Conservation (phyloP, 352 stramenopile species). For the Phytophthora melonis region DNA sequence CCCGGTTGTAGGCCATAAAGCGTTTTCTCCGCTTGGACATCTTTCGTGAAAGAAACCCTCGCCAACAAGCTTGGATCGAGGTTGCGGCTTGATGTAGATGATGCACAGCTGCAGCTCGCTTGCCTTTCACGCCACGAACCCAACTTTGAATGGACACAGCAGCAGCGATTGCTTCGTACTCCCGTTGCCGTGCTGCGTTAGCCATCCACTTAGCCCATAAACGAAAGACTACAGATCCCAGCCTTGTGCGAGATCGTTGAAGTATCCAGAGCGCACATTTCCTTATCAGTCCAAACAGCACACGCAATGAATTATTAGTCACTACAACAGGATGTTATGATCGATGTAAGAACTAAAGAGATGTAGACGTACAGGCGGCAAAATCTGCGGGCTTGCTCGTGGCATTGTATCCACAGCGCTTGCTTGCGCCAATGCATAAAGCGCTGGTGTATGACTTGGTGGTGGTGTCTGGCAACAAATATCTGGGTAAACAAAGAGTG, state of each 20-base stretch:
- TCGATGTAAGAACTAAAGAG: neutral
- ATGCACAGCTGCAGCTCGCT: slow-evolving; percentile 27
- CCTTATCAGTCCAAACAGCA: slow-evolving; percentile 29
- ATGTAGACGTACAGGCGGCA: slow-evolving; percentile 55
- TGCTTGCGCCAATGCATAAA: slow-evolving; percentile 44
- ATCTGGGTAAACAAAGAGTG: slow-evolving; percentile 21
- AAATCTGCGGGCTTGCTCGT: slow-evolving; percentile 43
- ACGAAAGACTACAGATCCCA: slow-evolving; percentile 34
- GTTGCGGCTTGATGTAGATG: slow-evolving; percentile 42
- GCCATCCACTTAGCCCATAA: slow-evolving; percentile 51
- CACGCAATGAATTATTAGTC: slow-evolving; percentile 10
- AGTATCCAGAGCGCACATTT: slow-evolving; percentile 60
- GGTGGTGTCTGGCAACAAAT: slow-evolving; percentile 17
- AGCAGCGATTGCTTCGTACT: slow-evolving; percentile 57
- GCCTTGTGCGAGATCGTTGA: slow-evolving; percentile 35
- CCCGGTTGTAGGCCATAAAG: slow-evolving; percentile 46
- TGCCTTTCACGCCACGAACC: slow-evolving; percentile 42
- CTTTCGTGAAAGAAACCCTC: slow-evolving; percentile 58
- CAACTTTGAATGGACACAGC: slow-evolving; percentile 66
- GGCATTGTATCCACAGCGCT: slow-evolving; percentile 30
- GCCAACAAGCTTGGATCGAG: slow-evolving; percentile 56
- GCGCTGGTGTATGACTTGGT: slow-evolving; percentile 8
- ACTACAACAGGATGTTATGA: neutral
- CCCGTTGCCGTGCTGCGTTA: slow-evolving; percentile 27
- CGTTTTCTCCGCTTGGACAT: slow-evolving; percentile 47